Evolutionary conservation across 2,329 filamentous ascomycete genomes (phyloP), one percentile per base, ranked within the genome.

Genomic region (Calonectria leucothoes): DNA sequence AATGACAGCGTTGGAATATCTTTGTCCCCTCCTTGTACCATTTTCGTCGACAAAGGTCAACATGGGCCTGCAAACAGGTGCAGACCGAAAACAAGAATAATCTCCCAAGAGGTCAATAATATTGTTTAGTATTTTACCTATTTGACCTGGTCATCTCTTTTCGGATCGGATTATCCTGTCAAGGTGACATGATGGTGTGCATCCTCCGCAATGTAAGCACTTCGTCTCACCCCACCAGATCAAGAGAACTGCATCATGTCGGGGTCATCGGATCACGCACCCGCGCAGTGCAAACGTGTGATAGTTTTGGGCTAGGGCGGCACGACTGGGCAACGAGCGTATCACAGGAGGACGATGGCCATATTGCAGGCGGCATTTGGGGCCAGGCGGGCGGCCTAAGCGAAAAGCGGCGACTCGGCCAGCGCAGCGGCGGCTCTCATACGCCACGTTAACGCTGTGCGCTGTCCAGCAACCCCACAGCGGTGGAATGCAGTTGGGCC

Each of bases 361-460:
- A 64, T 64, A 29, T 48, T 15, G 25, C 59, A n/a, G 37, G 59
- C 27, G 37, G 29, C 39, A 6, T 42, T 29, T 45, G 59, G 59
- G 17, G 35, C 59, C 39, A n/a, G 59, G 12, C 55, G 10, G 25
- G 25, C 37, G 20, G 39, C 37, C 59, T 64, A 64, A 37, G 39
- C 59, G 55, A 64, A 64, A 64, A 64, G 59, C 59, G 59, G 59
- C 39, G 59, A 42, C 29, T 35, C 55, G 55, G 59, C 29, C 59
- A 64, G 37, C 39, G 37, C 59, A 64, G 55, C 55, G 55, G 20
- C n/a, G 25, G 8, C 37, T 64, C 39, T 64, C 37, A 64, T 64
- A 64, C 59, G 59, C 59, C 39, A 64, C 59, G 39, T 23, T 42
- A 15, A 33, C 37, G 59, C 59, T 64, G 59, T 64, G 59, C 55